These are phyloP conservation scores for Eucalyptus melliodora DNA, from an alignment of 345 rosid species.

Conservation along the genomic window DNA sequence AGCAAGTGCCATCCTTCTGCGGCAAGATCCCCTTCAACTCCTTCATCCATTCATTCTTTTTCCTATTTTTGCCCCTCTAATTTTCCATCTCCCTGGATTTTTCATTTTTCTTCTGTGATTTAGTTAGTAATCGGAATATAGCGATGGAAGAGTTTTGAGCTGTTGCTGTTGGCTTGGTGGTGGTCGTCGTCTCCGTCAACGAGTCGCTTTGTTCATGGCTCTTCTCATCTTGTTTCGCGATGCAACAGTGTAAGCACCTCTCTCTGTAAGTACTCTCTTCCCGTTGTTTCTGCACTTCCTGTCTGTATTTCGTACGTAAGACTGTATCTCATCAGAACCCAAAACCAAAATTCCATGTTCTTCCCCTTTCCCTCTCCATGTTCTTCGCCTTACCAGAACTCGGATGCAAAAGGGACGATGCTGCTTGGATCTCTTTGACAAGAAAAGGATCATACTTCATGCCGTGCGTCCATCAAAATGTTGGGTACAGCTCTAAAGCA, in stretches of 20 bases:
- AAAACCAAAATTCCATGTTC: not conserved
- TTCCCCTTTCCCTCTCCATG: not conserved
- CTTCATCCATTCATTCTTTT: not conserved
- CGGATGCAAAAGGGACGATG: not conserved
- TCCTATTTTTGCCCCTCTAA: not conserved
- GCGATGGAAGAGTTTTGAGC: not conserved
- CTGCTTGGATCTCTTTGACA: not conserved
- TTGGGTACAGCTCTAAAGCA: not conserved
- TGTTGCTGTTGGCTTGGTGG: not conserved
- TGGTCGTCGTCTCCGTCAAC: not conserved
- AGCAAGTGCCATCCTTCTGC: conserved; percentile 27
- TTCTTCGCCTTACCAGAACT: not conserved
- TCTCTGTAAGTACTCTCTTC: not conserved
- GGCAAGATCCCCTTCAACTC: conserved; percentile 14
- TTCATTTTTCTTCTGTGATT: not conserved
- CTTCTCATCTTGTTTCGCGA: not conserved
- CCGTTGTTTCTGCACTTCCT: not conserved
- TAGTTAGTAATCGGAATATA: not conserved
- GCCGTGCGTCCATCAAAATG: not conserved
- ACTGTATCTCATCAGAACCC: not conserved
- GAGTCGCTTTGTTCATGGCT: not conserved
- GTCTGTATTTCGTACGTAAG: not conserved
- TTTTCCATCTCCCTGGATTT: not conserved
- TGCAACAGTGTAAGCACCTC: not conserved
- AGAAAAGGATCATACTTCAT: not conserved